These are phyloP conservation scores for Sedum album DNA, from an alignment of 164 flowering plant species.

Conservation along the genomic window DNA sequence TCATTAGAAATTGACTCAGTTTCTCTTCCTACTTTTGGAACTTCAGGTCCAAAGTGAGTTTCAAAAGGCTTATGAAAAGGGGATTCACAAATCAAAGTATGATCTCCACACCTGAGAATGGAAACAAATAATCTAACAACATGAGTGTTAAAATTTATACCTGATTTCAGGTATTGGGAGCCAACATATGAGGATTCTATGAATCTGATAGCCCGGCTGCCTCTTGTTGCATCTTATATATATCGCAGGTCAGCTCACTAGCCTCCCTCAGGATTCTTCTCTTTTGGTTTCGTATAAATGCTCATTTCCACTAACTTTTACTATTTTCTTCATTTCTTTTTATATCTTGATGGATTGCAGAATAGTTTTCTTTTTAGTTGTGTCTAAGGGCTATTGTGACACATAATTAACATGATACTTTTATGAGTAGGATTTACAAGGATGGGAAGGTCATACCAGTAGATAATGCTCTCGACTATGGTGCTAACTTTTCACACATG, in stretches of 20 bases:
- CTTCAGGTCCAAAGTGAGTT: slow-evolving; percentile 90
- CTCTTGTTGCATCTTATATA: slow-evolving; percentile 76
- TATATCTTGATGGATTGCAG: neutral
- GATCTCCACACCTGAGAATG: slow-evolving; percentile 5
- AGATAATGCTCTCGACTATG: slow-evolving; percentile 83
- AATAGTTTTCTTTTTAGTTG: neutral
- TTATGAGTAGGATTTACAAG: slow-evolving; percentile 62
- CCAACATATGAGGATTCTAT: slow-evolving; percentile 91
- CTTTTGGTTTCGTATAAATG: neutral
- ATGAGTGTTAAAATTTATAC: too few relatives aligned
- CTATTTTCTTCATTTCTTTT: neutral
- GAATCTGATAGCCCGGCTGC: slow-evolving; percentile 84
- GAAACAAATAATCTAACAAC: slow-evolving; percentile 1
- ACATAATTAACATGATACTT: neutral
- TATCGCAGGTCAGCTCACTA: slow-evolving; percentile 66
- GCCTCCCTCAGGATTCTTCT: neutral
- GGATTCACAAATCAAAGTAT: slow-evolving; percentile 80
- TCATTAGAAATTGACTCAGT: neutral
- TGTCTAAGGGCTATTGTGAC: neutral
- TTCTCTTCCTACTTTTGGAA: slow-evolving; percentile 5
- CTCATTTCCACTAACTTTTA: neutral
- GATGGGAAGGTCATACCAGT: slow-evolving; percentile 54
- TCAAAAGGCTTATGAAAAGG: slow-evolving; percentile 94
- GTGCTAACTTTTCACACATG: slow-evolving; percentile 93
- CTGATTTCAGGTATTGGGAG: slow-evolving; percentile 77